Evolutionary conservation across 2,329 filamentous ascomycete species (phyloP), one percentile per base, ranked within the genome.

Genomic region (Penicillium sp.): DNA sequence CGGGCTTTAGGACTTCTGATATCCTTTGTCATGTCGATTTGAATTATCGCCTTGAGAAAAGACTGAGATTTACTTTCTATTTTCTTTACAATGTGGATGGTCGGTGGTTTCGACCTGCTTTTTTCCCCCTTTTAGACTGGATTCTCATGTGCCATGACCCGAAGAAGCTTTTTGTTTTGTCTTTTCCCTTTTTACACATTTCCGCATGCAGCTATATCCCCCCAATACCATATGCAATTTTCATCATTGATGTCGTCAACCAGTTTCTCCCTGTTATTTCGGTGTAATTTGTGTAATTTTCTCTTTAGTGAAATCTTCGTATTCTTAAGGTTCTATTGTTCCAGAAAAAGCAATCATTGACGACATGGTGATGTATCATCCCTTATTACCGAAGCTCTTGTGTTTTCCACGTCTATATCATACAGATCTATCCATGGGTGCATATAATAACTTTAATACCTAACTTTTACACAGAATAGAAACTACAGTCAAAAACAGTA

Each of bases 11-110:
- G 54, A 44, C 55, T 58, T 58, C 39, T 57, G 60, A 60, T 63
- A 63, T 63, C 55, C 58, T 53, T 51, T 52, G 44, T 57, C 58
- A 57, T 25, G 45, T 55, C 57, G 44, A 39, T 55, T 47, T 39
- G 21, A 21, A 53, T 44, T 21, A 50, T 40, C 25, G 50, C 49
- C 29, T 27, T 60, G 58, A 58, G 38, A 59, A 45, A 44, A 56
- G 59, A 53, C 54, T 53, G 36, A 52, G n/a, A 41, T 51, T 33
- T 50, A 50, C 15, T 40, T 54, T 36, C 29, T 11, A 31, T 11
- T 51, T 45, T 44, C 21, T 53, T 31, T 54, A 34, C 38, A 43
- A 56, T 44, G n/a, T 34, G 40, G 33, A 59, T 57, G 63, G 63
- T 63, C 54, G 57, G 57, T 59, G 43, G 36, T 55, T 61, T 55